These are phyloP conservation scores for Pichia sporocuriosa DNA, from an alignment of 805 yeast genomes.

Conservation along the genomic window DNA sequence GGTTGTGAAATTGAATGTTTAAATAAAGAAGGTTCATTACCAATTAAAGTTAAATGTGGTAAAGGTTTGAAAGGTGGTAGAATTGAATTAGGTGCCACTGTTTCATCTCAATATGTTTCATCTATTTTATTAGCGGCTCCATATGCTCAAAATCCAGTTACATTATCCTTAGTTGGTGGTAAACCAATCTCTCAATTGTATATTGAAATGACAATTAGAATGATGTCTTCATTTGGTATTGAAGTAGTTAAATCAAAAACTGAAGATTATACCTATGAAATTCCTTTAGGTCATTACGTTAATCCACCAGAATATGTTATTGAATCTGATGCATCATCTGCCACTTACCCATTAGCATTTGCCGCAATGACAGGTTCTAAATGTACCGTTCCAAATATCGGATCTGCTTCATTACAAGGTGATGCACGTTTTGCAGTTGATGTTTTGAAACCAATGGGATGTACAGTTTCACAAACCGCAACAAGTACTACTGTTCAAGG, in stretches of 20 bases:
- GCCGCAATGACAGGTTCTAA: slow-evolving; percentile 95
- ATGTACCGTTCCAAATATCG: slow-evolving; percentile 91
- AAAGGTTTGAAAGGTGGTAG: slow-evolving; percentile 79
- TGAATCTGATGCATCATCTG: slow-evolving; percentile 96
- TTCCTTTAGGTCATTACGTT: slow-evolving; percentile 74
- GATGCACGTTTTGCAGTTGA: slow-evolving; percentile 95
- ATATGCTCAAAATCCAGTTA: slow-evolving; percentile 82
- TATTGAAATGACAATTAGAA: slow-evolving; percentile 93
- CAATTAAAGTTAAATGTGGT: slow-evolving; percentile 66
- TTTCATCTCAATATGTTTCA: slow-evolving; percentile 95
- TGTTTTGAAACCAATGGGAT: slow-evolving; percentile 93
- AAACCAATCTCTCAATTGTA: slow-evolving; percentile 94
- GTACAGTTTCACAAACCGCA: slow-evolving; percentile 74
- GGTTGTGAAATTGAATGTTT: slow-evolving; percentile 71
- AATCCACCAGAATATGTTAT: slow-evolving; percentile 83
- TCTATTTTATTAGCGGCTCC: slow-evolving; percentile 97
- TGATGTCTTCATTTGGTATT: slow-evolving; percentile 91
- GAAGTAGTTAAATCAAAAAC: slow-evolving; percentile 60
- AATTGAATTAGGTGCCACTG: slow-evolving; percentile 90
- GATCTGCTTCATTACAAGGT: slow-evolving; percentile 87
- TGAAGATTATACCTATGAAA: slow-evolving; percentile 79
- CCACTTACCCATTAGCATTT: slow-evolving; percentile 94
- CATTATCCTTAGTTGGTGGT: slow-evolving; percentile 86
- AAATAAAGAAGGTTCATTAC: slow-evolving; percentile 76
- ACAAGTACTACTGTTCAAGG: slow-evolving; percentile 90